A percentile compares a stretch with the other conserved stretches of the same genome.
Evolutionary conservation across 1,284 basidiomycete species (phyloP).

Genomic region (Gomphus bonarii): DNA sequence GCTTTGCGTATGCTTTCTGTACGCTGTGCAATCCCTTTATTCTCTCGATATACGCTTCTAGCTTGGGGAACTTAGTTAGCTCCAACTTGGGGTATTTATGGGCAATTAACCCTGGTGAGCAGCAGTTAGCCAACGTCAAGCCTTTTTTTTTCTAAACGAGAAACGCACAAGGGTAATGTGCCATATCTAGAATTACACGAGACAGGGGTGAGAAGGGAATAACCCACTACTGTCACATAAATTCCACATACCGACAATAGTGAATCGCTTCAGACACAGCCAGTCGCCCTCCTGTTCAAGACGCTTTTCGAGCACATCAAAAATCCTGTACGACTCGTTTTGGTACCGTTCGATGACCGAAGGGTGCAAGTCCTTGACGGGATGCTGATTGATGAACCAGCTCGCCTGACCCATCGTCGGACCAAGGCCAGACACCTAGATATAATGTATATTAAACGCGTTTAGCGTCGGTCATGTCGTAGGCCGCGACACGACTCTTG

Average conservation of each 20-base stretch:
- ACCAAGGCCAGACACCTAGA: slow-evolving; percentile 8
- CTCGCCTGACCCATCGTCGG: slow-evolving; percentile 13
- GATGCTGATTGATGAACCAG: slow-evolving; percentile 19
- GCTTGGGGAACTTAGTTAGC: slow-evolving; percentile 1
- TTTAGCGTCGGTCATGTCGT: background rate
- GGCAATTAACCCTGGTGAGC: background rate
- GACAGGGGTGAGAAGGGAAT: background rate
- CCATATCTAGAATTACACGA: background rate
- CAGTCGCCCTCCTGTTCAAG: slow-evolving; percentile 15
- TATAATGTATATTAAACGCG: background rate
- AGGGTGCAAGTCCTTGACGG: slow-evolving; percentile 17
- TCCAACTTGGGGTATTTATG: background rate
- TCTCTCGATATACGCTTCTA: background rate
- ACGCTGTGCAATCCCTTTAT: slow-evolving; percentile 2
- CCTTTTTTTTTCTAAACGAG: background rate
- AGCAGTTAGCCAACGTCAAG: background rate
- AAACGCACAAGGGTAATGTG: slow-evolving; percentile 2
- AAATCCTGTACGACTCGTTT: slow-evolving; percentile 13
- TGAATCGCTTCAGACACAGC: background rate
- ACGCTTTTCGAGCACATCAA: slow-evolving; percentile 21
- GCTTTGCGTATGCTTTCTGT: background rate
- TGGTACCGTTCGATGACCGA: slow-evolving; percentile 22
- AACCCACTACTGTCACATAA: background rate
- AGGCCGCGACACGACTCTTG: background rate
- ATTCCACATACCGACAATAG: background rate